Evolutionary conservation across 2,329 filamentous ascomycete genomes (phyloP), one percentile per base, ranked within the genome.

Genomic region (Whalleya microplaca): DNA sequence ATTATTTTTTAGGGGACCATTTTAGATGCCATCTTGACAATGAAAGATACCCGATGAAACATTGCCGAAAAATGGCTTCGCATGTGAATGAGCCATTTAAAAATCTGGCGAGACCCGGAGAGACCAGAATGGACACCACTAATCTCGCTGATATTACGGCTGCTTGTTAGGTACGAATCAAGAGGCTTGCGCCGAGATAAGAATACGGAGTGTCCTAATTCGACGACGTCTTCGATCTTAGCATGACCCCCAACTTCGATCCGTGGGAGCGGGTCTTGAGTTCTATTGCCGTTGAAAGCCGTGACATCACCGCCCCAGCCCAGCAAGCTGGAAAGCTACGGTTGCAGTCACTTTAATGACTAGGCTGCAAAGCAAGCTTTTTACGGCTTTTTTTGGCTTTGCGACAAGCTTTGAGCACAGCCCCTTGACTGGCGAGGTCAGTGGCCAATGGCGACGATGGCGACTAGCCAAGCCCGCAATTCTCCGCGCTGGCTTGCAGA

Each of bases 121-220:
- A 12, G 32, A 37, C 32, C 32, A 37, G 5, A 16, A 7, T 37
- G 14, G 9, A 49, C 40, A 40, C 40, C 27, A 27, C 48, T 37
- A 29, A 50, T 48, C 50, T 27, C 42, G n/a, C 42, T 37, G 32
- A 16, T 7, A 37, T 6, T 37, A 14, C 32, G 3, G 10, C 10
- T 6, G 8, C 4, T 3, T 37, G 7, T 14, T 6, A 37, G 6
- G 32, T 12, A 37, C 4, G 32, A 7, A 37, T 37, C 3, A 37
- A 41, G 43, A 45, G 41, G 49, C 44, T 56, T 29, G 41, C 29
- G 32, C 48, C 29, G 16, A 48, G 56, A 59, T 59, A 59, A 59
- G 49, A 44, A 48, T 20, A 41, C 18, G 20, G 19, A 53, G 40
- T 9, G 44, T 21, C 52, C 45, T 19, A 50, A 56, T 55, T 59